These are phyloP conservation scores for Magnusiomyces clavatus DNA, from an alignment of 1,139 yeast genomes.

Conservation along the genomic window DNA sequence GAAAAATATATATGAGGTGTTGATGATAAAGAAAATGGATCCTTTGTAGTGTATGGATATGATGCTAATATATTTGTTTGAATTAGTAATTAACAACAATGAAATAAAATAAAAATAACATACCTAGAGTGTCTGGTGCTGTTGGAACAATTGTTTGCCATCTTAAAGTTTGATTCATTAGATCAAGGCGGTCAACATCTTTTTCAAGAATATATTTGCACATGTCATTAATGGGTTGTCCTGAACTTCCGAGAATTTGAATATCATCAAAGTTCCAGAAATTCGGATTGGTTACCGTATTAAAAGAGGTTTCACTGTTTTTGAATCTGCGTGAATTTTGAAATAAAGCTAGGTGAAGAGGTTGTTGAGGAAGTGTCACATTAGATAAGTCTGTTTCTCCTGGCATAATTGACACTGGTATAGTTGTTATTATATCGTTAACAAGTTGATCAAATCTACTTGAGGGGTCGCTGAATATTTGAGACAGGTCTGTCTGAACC, in stretches of 20 bases:
- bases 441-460: constrained; percentile 49
- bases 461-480: not conserved
- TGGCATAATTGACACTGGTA: constrained; percentile 75
- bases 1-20: constrained; percentile 82
- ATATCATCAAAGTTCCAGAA: constrained; percentile 54
- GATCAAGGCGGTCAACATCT: constrained; percentile 36
- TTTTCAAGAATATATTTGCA: constrained; percentile 44
- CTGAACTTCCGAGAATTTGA: constrained; percentile 64
- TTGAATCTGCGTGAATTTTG: constrained; percentile 21
- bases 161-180: constrained; percentile 59
- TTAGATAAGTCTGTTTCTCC: constrained; percentile 83
- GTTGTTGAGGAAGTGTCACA: constrained; percentile 80
- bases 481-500: not conserved
- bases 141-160: constrained; percentile 94
- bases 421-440: constrained; percentile 46
- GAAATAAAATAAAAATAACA: not conserved
- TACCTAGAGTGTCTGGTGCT: constrained; percentile 84
- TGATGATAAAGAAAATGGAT: constrained; percentile 72
- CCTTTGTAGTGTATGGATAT: constrained; percentile 72
- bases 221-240: constrained; percentile 79
- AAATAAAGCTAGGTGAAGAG: constrained; percentile 70
- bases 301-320: constrained; percentile 32
- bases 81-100: not conserved
- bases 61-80: constrained; percentile 37
- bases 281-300: constrained; percentile 64